These are phyloP conservation scores for Guyanaporus albipodus DNA, from an alignment of 768 basidiomycete species.

Conservation along the genomic window DNA sequence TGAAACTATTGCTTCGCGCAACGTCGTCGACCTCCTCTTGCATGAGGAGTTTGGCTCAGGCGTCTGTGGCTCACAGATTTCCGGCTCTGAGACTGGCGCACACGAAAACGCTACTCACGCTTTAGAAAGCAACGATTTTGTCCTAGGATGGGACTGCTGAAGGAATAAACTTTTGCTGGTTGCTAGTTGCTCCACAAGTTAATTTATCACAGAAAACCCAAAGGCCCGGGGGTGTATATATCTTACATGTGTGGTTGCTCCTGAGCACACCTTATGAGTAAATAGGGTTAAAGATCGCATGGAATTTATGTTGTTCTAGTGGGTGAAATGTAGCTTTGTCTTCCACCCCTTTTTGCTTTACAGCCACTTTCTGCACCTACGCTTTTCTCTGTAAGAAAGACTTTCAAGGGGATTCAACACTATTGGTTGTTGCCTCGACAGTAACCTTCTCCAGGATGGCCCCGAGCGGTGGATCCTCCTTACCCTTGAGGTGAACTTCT, in stretches of 20 bases:
- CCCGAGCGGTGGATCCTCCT: slow-evolving; percentile 17
- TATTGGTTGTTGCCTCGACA: not conserved
- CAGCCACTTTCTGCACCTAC: no score
- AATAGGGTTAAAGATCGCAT: no score
- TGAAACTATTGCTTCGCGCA: slow-evolving; percentile 77
- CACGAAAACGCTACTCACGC: slow-evolving; percentile 10
- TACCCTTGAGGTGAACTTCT: not conserved
- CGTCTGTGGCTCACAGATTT: slow-evolving; percentile 54
- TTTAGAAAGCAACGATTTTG: slow-evolving; percentile 39
- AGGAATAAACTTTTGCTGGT: not conserved
- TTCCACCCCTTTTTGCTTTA: no score
- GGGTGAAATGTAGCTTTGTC: no score
- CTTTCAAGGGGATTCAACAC: not conserved
- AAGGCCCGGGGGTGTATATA: slow-evolving; percentile 1
- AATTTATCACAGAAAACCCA: not conserved
- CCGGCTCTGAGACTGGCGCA: slow-evolving; percentile 19
- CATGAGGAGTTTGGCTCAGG: slow-evolving; percentile 66
- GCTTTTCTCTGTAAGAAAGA: no score
- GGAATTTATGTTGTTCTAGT: no score
- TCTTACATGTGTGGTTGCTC: not conserved
- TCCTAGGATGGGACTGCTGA: slow-evolving; percentile 79
- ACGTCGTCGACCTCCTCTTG: slow-evolving; percentile 76
- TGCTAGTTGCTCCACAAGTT: not conserved
- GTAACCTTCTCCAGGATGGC: slow-evolving; percentile 13
- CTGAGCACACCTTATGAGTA: no score